A percentile compares a stretch with the other conserved stretches of the same genome.
These are phyloP conservation scores for Dictyophora rubrovolvata DNA, from an alignment of 768 basidiomycete genomes.

Conservation along the genomic window DNA sequence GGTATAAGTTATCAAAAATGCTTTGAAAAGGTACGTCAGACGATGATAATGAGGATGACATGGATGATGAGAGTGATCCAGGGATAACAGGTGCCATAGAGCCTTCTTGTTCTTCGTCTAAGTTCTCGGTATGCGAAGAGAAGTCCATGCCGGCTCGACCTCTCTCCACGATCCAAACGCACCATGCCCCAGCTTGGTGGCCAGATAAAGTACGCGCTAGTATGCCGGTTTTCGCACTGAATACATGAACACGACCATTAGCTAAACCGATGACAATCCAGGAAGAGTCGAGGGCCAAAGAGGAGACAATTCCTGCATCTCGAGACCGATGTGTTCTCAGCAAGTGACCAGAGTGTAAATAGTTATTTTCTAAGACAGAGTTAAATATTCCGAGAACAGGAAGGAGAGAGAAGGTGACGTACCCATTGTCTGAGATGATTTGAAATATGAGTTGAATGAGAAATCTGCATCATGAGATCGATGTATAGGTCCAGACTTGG, in stretches of 20 bases:
- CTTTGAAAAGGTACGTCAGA: conserved; percentile 7
- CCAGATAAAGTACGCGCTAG: conserved; percentile 70
- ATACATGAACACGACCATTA: conserved; percentile 76
- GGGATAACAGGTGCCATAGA: neutral
- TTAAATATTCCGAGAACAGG: neutral
- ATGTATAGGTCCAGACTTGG: neutral
- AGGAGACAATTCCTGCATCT: conserved; percentile 71
- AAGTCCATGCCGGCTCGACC: conserved; percentile 31
- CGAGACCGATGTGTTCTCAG: conserved; percentile 51
- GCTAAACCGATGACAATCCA: conserved; percentile 87
- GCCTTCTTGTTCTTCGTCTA: neutral
- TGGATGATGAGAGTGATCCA: neutral
- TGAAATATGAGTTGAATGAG: conserved; percentile 65
- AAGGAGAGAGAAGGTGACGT: conserved; percentile 16
- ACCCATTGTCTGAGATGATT: conserved; percentile 63
- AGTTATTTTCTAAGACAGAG: conserved; percentile 53
- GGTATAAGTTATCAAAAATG: conserved; percentile 6
- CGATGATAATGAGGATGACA: neutral
- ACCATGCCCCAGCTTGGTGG: conserved; percentile 89
- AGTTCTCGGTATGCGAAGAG: neutral
- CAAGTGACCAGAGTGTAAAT: conserved; percentile 65
- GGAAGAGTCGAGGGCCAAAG: conserved; percentile 69
- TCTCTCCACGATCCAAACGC: conserved; percentile 64
- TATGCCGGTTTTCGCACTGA: conserved; percentile 68
- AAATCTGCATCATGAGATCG: conserved; percentile 21